A percentile compares a stretch with the other conserved stretches of the same genome.
Conservation (phyloP, 768 basidiomycete species). For the Boletus vermiculosoides region DNA sequence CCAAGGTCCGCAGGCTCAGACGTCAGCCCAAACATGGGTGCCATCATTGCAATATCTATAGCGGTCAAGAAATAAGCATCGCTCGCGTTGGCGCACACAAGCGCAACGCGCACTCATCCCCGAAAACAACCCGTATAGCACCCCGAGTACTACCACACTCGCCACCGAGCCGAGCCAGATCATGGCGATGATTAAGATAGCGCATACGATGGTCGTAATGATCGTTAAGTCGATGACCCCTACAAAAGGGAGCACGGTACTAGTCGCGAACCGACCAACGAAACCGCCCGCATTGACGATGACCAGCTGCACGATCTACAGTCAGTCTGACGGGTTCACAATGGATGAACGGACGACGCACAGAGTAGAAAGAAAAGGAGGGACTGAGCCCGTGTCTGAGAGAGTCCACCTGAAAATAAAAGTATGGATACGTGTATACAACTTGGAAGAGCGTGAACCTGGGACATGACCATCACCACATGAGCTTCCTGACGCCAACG, state of each 20-base stretch:
- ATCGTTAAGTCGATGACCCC: conserved; percentile 48
- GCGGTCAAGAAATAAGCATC: neutral
- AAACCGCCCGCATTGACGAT: conserved; percentile 49
- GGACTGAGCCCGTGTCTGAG: conserved; percentile 45
- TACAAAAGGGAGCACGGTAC: conserved; percentile 36
- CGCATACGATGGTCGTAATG: conserved; percentile 32
- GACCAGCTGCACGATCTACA: conserved; percentile 37
- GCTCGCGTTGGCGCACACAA: neutral
- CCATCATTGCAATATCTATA: conserved; percentile 39
- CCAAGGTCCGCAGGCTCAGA: conserved; percentile 52
- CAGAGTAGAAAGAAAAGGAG: conserved; percentile 55
- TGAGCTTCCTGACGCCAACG: neutral
- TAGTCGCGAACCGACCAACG: conserved; percentile 46
- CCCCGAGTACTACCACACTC: conserved; percentile 41
- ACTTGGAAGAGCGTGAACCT: conserved; percentile 33
- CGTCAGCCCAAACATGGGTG: conserved; percentile 48
- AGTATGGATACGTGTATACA: conserved; percentile 50
- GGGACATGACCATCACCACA: neutral
- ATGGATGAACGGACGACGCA: conserved; percentile 19
- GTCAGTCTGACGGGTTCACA: neutral
- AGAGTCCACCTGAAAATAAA: conserved; percentile 58
- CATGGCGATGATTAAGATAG: conserved; percentile 44
- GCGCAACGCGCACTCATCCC: conserved; percentile 38
- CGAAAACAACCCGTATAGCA: conserved; percentile 49
- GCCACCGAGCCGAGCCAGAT: conserved; percentile 40